Base-by-base conservation (phyloP, 176 grass and related monocot genomes). In the Panicum miliaceum region DNA sequence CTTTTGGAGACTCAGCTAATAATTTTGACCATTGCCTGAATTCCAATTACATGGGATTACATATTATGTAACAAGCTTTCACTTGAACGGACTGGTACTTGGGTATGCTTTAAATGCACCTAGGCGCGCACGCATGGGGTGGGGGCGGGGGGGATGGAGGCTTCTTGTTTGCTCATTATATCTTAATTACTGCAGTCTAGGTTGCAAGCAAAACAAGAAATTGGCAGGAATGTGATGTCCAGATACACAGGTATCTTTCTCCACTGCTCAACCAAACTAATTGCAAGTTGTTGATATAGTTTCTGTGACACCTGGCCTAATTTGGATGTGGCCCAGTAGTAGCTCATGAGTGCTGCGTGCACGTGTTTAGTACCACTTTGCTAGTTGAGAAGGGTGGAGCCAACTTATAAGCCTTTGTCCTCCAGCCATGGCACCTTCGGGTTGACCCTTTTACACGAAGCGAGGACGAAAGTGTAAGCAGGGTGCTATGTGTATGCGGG, bases 151-250 rank as follows among this genome's bases (percentile, higher is more conserved):
- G 19, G 25, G n/a, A 50, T 50, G 48, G 42, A n/a, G 46, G 54
- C 40, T 59, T 52, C 53, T 47, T 80, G 68, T 60, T 68, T 88
- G 29, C 82, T 87, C 64, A 62, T 85, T 65, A 57, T 64, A 34
- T 79, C 5, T 89, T 71, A 74, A 53, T 35, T 84, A 15, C 42
- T 93, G 85, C 96, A 98, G 96, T 98, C 93, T 81, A 95, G 96
- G 83, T 95, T 98, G 81, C 96, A 98, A 89, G 96, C 96, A 63
- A 98, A 95, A 87, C 96, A 98, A 94, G 96, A 95, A 90, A 95
- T 98, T 53, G 93, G 93, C 69, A 95, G 72, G 66, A 91, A 98
- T 85, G 89, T 51, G 41, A 92, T 86, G 87, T 83, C 81, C 62
- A 95, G 96, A 92, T 98, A 98, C 81, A 94, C 96, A 75, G 96